Base-by-base conservation (phyloP, 2,329 filamentous ascomycete genomes). In the Sporothrix humicola region DNA sequence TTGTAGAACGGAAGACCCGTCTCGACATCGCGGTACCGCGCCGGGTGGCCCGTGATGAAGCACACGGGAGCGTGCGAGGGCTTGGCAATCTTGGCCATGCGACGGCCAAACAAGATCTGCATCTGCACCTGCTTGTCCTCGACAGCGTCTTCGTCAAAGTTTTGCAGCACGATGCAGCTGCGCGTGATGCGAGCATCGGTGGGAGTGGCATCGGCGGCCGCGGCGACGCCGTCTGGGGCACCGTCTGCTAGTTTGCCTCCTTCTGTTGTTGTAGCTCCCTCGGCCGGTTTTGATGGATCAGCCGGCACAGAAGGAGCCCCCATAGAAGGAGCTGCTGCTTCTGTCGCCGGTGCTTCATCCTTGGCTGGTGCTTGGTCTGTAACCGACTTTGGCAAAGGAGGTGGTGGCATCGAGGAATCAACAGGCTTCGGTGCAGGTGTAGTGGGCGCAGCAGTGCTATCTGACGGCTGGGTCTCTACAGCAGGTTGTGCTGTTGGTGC, bases 1-100 rank as follows among this genome's bases (percentile, higher is more conserved):
- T 95, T 95, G 76, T 89, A 88, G 82, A 95, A 99, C 0, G 91
- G 89, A 17, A 98, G 86, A 0, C 93, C 93, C 0, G 95, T 98
- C 77, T 89, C 88, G 0, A 94, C 93, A 81, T 99, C 96, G 31
- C 91, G 89, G 81, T 97, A 98, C 72, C 90, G 90, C 13, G 95
- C 96, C 4, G 91, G 89, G 71, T 91, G 88, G 78, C 91, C 92
- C 0, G 94, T 98, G 79, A 98, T 95, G 68, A 91, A 91, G 81
- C 96, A 99, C 46, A 91, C 84, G 17, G 87, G 83, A 0, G 82
- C 79, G 15, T 86, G 83, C 2, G 85, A 79, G 20, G 86, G 87
- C 78, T 89, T 89, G 31, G 84, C 81, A 56, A 89, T 84, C 76
- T 84, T 88, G 77, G 79, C 85, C 87, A 90, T 89, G 77, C 88